Evolutionary conservation across 306 rosid species (phyloP), one percentile per base, ranked within the genome.

Genomic region (Clitoria ternatea): DNA sequence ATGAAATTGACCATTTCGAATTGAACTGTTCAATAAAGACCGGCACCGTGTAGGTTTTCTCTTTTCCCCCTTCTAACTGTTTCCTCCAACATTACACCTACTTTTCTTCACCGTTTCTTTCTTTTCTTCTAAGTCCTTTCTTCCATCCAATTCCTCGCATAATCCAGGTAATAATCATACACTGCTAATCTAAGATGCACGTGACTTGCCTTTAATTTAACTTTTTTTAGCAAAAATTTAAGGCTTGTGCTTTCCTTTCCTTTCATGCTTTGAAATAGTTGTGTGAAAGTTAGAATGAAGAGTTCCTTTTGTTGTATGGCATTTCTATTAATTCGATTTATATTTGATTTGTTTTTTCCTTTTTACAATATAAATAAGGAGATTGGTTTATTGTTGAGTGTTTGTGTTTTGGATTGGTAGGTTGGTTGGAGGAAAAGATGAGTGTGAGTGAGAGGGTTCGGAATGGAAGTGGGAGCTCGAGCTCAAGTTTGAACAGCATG

Each of bases 401-500:
- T 4, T 52, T 9, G 13, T 45, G 1, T 0, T 54, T 17, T 69
- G 47, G 82, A 48, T 49, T 73, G n/a, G n/a, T 37, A 4, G 13
- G 24, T 2, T 17, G 18, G 43, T 26, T 71, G 62, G 74, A 65
- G 79, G 35, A 35, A 45, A n/a, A n/a, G n/a, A 78, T 29, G 5
- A 5, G 72, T 33, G 91, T 95, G 97, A 77, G 75, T 49, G 91
- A 83, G 78, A 83, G 50, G 73, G 78, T 78, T 42, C 83, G 92
- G 75, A 84, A 80, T 78, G 82, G 76, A 68, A 91, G 97, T 82
- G 91, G 80, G n/a, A 90, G 98, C 69, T 94, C 98, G 2, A 94
- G 96, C 85, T 94, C 99, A 17, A 95, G 99, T 77, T 87, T 85
- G 78, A 79, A 70, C 72, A 87, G 96, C 76, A 85, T 91, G 77